phyloP scores from a whole-genome alignment of 2,329 filamentous ascomycete genomes.

The Penicillium thymicola region DNA sequence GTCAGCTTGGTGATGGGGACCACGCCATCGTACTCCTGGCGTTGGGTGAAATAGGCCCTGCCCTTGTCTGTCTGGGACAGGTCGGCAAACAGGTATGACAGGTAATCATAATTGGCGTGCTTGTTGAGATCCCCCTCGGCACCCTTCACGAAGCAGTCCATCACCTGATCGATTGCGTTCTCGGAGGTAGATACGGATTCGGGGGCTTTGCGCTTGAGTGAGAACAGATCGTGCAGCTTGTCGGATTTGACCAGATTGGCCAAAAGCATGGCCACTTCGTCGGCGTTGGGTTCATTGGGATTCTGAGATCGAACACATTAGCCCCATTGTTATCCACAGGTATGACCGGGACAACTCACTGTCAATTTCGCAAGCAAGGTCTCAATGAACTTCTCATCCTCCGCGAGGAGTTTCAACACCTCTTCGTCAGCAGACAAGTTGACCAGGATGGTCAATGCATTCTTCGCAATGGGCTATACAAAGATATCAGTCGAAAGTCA shows the following conservation, averaged over 20 bases:
- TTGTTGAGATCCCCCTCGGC: constrained; percentile 79
- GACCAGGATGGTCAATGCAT: constrained; percentile 74
- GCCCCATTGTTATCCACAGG: background rate
- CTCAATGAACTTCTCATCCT: constrained; percentile 78
- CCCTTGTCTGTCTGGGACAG: constrained; percentile 77
- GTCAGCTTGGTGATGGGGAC: constrained; percentile 90
- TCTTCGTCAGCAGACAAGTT: constrained; percentile 83
- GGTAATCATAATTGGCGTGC: constrained; percentile 82
- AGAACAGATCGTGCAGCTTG: constrained; percentile 64
- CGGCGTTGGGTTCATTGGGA: constrained; percentile 71
- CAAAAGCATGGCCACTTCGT: constrained; percentile 84
- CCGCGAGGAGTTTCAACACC: constrained; percentile 67
- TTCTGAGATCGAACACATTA: constrained; percentile 23
- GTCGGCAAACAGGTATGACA: constrained; percentile 92
- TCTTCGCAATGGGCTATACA: constrained; percentile 77
- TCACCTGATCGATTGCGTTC: constrained; percentile 78
- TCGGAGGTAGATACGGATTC: constrained; percentile 69
- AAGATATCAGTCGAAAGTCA: constrained; percentile 6
- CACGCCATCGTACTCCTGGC: constrained; percentile 73
- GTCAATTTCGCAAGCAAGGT: constrained; percentile 69
- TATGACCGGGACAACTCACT: constrained; percentile 56
- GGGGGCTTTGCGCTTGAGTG: constrained; percentile 65
- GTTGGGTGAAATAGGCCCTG: constrained; percentile 68
- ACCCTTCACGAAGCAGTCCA: constrained; percentile 95
- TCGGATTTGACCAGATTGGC: constrained; percentile 87